phyloP scores from a whole-genome alignment of 2,329 filamentous ascomycete genomes.

The Paramyrothecium sp. region DNA sequence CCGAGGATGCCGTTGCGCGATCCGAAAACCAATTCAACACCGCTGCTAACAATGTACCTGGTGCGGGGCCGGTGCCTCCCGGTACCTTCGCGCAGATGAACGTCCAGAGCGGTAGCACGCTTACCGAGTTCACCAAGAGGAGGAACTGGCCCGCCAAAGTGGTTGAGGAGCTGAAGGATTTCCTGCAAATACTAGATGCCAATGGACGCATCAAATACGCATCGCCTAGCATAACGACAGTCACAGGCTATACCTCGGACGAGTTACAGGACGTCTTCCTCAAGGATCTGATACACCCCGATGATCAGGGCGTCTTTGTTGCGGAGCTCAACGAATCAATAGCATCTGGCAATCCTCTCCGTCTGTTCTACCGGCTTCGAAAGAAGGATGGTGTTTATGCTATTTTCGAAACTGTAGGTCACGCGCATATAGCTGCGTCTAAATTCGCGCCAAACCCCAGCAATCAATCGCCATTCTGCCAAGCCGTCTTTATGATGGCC shows the following conservation, averaged over 20 bases:
- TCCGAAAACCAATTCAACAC: constrained; percentile 33
- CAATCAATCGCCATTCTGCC: constrained; percentile 70
- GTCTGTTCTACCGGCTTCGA: constrained; percentile 85
- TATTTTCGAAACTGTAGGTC: constrained; percentile 90
- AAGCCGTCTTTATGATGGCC: constrained; percentile 92
- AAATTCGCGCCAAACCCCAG: constrained; percentile 61
- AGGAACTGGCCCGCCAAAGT: constrained; percentile 84
- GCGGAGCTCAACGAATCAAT: constrained; percentile 89
- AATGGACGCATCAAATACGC: constrained; percentile 82
- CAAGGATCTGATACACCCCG: constrained; percentile 79
- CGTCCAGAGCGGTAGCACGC: constrained; percentile 36
- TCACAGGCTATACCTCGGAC: constrained; percentile 73
- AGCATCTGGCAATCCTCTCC: constrained; percentile 72
- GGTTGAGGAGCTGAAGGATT: constrained; percentile 84
- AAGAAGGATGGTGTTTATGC: constrained; percentile 68
- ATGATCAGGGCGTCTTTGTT: constrained; percentile 80
- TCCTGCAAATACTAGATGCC: constrained; percentile 82
- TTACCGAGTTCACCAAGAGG: constrained; percentile 60
- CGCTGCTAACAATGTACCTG: constrained; percentile 35
- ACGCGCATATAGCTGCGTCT: constrained; percentile 79
- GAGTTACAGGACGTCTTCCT: constrained; percentile 76
- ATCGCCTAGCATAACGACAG: constrained; percentile 71
- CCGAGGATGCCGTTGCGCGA: constrained; percentile 27
- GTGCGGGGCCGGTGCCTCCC: constrained; percentile 40
- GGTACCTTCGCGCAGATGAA: constrained; percentile 31